Evolutionary conservation across 2,329 filamentous ascomycete species (phyloP), one percentile per base, ranked within the genome.

Genomic region (Chaetomiaceae sp.): DNA sequence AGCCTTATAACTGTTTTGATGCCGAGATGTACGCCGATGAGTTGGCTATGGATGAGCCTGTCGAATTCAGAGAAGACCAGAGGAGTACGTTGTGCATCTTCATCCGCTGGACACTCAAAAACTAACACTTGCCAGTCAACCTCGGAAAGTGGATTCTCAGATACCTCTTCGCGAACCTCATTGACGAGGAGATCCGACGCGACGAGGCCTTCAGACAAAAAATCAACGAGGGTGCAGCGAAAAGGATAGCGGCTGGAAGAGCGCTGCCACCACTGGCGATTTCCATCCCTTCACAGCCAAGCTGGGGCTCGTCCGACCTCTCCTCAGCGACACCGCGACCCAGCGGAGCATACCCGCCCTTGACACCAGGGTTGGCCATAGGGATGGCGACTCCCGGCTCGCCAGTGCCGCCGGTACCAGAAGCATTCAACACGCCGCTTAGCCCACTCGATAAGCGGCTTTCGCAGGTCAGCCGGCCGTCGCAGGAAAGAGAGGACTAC

Each of bases 21-120:
- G 93, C 90, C 14, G 93, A 98, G 61, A 86, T 95, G 65, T 98
- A 98, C 63, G 91, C 89, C 1, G 93, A 98, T 62, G 90, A 97
- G 66, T 70, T 94, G 29, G 73, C 82, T 33, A 57, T 91, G 45
- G 77, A 85, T 10, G 83, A 88, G 52, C 72, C 79, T n/a, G 72
- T 86, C 15, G 84, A 90, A 11, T 95, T 95, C 60, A 76, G 85
- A 47, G 91, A 97, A 58, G 93, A 98, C 58, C 91, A 97, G 68
- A 81, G 93, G 69, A 95, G 87, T 91, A 76, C 61, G 82, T 17
- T 33, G n/a, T 14, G 15, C 6, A 24, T 18, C 36, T 22, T 12
- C 11, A 7, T 27, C 14, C 12, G 18, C 19, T n/a, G 17, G 9
- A 29, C 30, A 4, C 30, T 26, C 24, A 29, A 4, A 46, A 50